Conservation (phyloP, 345 rosid species). For the Physaria fendleri region DNA sequence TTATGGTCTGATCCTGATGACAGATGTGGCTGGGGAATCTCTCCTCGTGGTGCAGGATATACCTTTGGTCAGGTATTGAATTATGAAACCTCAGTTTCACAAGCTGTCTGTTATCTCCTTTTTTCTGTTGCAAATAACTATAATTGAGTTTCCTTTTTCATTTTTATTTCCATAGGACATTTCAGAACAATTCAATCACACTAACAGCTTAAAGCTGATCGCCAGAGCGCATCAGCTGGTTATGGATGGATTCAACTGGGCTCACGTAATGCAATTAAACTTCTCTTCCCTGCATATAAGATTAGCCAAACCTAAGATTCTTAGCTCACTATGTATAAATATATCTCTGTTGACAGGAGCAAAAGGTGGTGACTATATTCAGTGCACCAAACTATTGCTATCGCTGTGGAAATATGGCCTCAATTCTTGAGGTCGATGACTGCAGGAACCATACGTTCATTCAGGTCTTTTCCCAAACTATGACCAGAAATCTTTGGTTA, state of each 20-base stretch:
- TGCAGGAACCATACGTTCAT: conserved; percentile 84
- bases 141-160: not conserved
- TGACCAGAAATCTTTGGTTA: not conserved
- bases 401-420: conserved; percentile 99
- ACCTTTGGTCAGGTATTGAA: conserved; percentile 84
- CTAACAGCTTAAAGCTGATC: conserved; percentile 79
- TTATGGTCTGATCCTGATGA: conserved; percentile 99
- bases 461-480: conserved; percentile 51
- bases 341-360: conserved; percentile 56
- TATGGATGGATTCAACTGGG: conserved; percentile 99
- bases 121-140: not conserved
- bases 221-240: conserved; percentile 99
- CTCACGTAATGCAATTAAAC: conserved; percentile 54
- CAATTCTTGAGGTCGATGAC: conserved; percentile 94
- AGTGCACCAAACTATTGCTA: conserved; percentile 98
- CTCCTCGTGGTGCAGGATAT: conserved; percentile 98
- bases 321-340: not conserved
- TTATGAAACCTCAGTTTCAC: not conserved
- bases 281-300: not conserved
- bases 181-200: conserved; percentile 94
- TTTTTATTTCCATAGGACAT: conserved; percentile 52
- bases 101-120: not conserved
- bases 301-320: conserved; percentile 1
- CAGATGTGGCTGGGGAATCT: conserved; percentile 98
- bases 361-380: conserved; percentile 96